Evolutionary conservation across 768 basidiomycete genomes (phyloP), one percentile per base, ranked within the genome.

Genomic region (Zangia roseola): DNA sequence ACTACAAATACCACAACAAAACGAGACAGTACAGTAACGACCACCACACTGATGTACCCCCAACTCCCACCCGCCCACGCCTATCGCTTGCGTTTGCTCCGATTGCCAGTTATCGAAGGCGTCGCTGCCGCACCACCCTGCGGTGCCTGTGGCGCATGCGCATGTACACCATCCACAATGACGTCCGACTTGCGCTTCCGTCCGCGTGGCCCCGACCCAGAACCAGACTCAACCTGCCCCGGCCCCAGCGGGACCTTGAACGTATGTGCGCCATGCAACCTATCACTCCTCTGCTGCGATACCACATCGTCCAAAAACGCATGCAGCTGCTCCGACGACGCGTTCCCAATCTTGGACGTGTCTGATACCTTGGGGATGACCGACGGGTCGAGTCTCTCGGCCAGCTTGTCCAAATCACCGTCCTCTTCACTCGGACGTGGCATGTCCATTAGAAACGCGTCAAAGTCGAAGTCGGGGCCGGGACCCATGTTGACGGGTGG

Each of bases 261-360:
- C 16, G 24, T 21, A 0, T 26, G 56, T 16, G 31, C 2, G 19
- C 31, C 50, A 23, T 19, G 49, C 13, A 44, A 5, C 8, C 43
- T 36, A 4, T 53, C 62, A 10, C 28, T 42, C 45, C 66, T 59
- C 21, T 68, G 61, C 14, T 68, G 71, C 16, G 71, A 71, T 13
- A 56, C 64, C 7, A 73, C 73, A 49, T 73, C 75, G 45, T 76
- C 74, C 44, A 76, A 60, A 55, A 76, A 74, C 5, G 75, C 71
- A 28, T 71, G 64, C 23, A 76, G 52, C 47, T 70, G 71, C 47
- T 73, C 64, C 45, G 71, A 62, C 10, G 69, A 66, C 26, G 68
- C 49, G 34, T 52, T 64, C 12, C 61, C 62, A 4, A 71, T 58
- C 44, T 65, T 64, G 38, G 68, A 54, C 37, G 53, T 14, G 9